Evolutionary conservation across 805 yeast species (phyloP).

Genomic region (Spathaspora girioi): DNA sequence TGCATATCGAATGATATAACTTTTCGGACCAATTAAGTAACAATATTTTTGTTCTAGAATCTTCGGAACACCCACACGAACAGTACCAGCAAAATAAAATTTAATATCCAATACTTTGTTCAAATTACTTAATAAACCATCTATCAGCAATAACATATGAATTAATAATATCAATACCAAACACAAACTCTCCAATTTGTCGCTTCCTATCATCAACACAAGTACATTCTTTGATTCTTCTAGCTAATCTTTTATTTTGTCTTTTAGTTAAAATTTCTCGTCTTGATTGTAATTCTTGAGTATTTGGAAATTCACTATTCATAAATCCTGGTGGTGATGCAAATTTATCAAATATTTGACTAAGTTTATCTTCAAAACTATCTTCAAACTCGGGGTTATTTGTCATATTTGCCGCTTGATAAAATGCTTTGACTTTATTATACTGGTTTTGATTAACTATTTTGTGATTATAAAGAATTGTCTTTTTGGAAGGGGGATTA

Average conservation of each 20-base stretch:
- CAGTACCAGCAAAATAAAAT: too few relatives aligned
- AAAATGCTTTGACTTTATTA: neutral
- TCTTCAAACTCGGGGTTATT: conserved; percentile 8
- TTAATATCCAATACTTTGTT: too few relatives aligned
- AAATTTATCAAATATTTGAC: conserved; percentile 34
- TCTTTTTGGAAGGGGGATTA: neutral
- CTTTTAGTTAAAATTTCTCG: conserved; percentile 16
- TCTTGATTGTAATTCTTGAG: conserved; percentile 26
- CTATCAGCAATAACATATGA: conserved; percentile 18
- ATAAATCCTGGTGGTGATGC: conserved; percentile 40
- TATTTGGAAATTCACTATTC: conserved; percentile 33
- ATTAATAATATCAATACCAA: conserved; percentile 28
- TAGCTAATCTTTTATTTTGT: conserved; percentile 22
- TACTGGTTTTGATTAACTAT: conserved; percentile 5
- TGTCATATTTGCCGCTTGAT: conserved; percentile 2
- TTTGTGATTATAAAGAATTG: conserved; percentile 1
- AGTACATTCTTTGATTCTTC: conserved; percentile 25
- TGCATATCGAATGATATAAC: too few relatives aligned
- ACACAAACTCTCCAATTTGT: conserved; percentile 29
- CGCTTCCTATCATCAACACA: conserved; percentile 9
- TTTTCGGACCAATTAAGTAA: too few relatives aligned
- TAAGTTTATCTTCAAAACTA: conserved; percentile 11
- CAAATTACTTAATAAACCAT: conserved; percentile 2
- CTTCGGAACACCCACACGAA: too few relatives aligned
- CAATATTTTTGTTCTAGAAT: too few relatives aligned